Base-by-base conservation (phyloP, 441 rosid species). In the Erodium moschatum region DNA sequence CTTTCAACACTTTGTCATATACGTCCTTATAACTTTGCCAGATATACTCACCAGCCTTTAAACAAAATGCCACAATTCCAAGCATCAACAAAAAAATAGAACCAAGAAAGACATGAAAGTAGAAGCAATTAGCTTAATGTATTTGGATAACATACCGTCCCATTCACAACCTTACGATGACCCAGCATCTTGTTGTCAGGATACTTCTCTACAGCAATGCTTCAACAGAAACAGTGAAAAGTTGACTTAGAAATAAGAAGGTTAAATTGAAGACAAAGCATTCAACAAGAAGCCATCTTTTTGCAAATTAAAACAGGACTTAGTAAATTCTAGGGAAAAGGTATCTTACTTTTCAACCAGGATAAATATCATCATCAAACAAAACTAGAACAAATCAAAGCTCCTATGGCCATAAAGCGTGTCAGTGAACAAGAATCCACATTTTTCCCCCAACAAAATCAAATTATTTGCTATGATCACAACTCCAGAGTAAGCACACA, bases 111-210 rank as follows among this genome's bases (percentile, higher is more conserved):
- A 52, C 18, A 71, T 31, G 35, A 5, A 3, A 9, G 54, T 35
- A 54, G 33, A 65, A 15, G 50, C 48, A 13, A 35, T 12, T 20
- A 38, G 21, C 44, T 0, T 8, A 6, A 13, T 63, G 42, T 12
- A 13, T 29, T 19, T 58, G 11, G 12, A 48, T 4, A 64, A 61
- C 9, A 46, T 61, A 93, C 98, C 96, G 86, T 82, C 18, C 92
- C 97, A 35, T 88, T 48, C 66, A 82, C 85, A 69, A 85, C 81
- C 84, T 89, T 81, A 9, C 99, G 89, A 58, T 3, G 76, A 71
- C 97, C 98, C 48, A 94, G 89, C 98, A 94, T 94, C 2, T 11
- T 85, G 69, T 85, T 87, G 64, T 87, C 69, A 9, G 99, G 97
- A 83, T 78, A 76, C 71, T 83, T 87, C 74, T 91, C 91, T 68